These are phyloP conservation scores for Fonsecaea monophora DNA, from an alignment of 2,329 filamentous ascomycete species.

Conservation along the genomic window DNA sequence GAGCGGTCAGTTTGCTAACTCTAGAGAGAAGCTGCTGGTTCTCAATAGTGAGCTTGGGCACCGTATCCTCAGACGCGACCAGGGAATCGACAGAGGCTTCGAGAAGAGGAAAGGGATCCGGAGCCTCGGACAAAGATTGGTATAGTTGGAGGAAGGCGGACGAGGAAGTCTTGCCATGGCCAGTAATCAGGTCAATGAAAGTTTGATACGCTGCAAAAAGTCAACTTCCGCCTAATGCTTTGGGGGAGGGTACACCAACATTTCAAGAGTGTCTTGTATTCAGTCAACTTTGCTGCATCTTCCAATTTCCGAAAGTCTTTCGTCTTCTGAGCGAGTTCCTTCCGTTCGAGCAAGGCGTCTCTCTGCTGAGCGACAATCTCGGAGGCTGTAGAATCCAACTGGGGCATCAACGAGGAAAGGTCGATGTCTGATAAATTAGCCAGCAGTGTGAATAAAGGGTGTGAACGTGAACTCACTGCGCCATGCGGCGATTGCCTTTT, in stretches of 20 bases:
- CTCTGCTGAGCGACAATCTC: constrained; percentile 93
- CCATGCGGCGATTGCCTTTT: constrained; percentile 94
- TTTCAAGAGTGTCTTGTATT: constrained; percentile 90
- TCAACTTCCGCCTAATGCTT: constrained; percentile 8
- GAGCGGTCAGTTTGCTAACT: constrained; percentile 74
- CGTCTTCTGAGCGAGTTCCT: constrained; percentile 97
- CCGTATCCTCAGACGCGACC: constrained; percentile 86
- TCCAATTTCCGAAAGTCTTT: constrained; percentile 97
- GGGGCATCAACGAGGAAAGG: constrained; percentile 80
- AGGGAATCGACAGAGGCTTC: constrained; percentile 96
- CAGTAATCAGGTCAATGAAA: constrained; percentile 95
- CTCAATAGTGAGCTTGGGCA: constrained; percentile 87
- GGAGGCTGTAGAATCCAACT: constrained; percentile 89
- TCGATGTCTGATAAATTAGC: constrained; percentile 72
- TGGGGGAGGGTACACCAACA: constrained; percentile 55
- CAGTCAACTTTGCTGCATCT: constrained; percentile 81
- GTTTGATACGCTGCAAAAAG: constrained; percentile 79
- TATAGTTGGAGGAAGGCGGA: constrained; percentile 93
- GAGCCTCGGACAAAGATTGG: constrained; percentile 90
- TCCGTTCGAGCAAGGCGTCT: constrained; percentile 93
- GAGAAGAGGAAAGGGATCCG: constrained; percentile 93
- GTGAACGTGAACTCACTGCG: constrained; percentile 68
- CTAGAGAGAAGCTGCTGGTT: constrained; percentile 85
- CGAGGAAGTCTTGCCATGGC: constrained; percentile 92
- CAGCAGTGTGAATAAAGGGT: constrained; percentile 3